phyloP scores from a whole-genome alignment of 805 yeast genomes.

The Yamadazyma takamatsuzukensis region DNA sequence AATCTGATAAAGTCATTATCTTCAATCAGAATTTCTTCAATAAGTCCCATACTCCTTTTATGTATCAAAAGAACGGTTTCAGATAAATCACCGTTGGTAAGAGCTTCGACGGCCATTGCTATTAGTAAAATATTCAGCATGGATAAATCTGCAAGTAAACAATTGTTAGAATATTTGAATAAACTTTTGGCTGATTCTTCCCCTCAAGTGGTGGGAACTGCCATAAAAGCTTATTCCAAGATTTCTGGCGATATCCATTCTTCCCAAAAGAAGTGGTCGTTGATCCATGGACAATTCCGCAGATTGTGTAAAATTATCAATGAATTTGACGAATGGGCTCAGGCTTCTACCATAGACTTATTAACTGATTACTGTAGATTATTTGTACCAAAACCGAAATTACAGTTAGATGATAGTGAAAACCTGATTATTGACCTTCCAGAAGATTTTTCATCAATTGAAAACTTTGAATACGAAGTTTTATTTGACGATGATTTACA shows the following conservation, averaged over 20 bases:
- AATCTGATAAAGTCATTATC: conserved; percentile 75
- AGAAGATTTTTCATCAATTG: conserved; percentile 28
- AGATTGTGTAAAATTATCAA: conserved; percentile 46
- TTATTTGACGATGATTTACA: conserved; percentile 54
- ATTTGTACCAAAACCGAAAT: conserved; percentile 55
- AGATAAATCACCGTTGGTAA: conserved; percentile 75
- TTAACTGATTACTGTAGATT: conserved; percentile 63
- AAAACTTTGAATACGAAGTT: conserved; percentile 28
- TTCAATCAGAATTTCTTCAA: conserved; percentile 77
- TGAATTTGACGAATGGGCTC: conserved; percentile 73
- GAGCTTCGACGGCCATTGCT: conserved; percentile 77
- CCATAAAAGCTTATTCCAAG: conserved; percentile 54
- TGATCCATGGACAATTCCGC: conserved; percentile 70
- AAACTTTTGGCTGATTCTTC: conserved; percentile 62
- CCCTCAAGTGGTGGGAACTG: conserved; percentile 63
- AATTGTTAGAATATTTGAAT: conserved; percentile 47
- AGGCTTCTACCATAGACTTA: conserved; percentile 53
- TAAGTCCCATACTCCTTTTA: conserved; percentile 71
- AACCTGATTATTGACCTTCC: conserved; percentile 37
- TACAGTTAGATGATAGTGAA: conserved; percentile 27
- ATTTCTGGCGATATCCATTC: conserved; percentile 38
- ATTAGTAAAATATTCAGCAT: conserved; percentile 52
- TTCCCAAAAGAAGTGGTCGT: conserved; percentile 45
- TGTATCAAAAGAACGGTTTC: conserved; percentile 64
- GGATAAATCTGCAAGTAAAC: conserved; percentile 42